These are phyloP conservation scores for Huntiella abstrusa DNA, from an alignment of 2,329 filamentous ascomycete genomes.

Conservation along the genomic window DNA sequence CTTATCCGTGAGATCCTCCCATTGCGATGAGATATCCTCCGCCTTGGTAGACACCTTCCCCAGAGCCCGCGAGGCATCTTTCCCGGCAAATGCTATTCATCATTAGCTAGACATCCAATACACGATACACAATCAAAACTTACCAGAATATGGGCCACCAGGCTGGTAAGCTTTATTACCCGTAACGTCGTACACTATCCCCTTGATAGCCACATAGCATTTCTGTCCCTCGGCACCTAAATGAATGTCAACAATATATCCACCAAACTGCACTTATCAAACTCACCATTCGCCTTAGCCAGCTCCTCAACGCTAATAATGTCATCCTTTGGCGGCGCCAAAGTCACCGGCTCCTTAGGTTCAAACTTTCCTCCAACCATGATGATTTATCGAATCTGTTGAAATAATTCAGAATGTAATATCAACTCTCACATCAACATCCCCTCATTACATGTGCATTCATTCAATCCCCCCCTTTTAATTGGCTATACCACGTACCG, in stretches of 20 bases:
- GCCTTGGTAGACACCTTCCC: constrained; percentile 70
- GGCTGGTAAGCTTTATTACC: constrained; percentile 74
- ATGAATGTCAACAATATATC: neutral
- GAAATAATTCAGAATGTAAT: no score
- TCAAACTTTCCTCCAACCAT: constrained; percentile 50
- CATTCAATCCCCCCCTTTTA: no score
- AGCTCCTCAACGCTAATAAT: constrained; percentile 66
- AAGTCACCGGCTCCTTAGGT: constrained; percentile 55
- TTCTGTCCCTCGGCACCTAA: constrained; percentile 45
- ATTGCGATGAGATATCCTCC: constrained; percentile 68
- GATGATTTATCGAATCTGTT: neutral
- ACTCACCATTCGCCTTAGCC: constrained; percentile 62
- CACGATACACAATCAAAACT: constrained; percentile 13
- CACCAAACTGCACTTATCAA: neutral
- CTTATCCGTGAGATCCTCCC: constrained; percentile 66
- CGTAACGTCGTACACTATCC: constrained; percentile 84
- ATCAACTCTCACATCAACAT: no score
- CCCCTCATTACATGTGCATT: no score
- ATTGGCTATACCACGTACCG: no score
- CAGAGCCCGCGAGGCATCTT: constrained; percentile 84
- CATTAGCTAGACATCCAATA: neutral
- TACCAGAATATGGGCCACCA: constrained; percentile 72
- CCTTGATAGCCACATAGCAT: constrained; percentile 56
- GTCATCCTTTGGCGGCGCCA: constrained; percentile 75
- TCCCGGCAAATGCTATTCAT: constrained; percentile 69